phyloP scores from a whole-genome alignment of 371 early-diverging fungal genomes.

The Syncephalastrum contaminatum region DNA sequence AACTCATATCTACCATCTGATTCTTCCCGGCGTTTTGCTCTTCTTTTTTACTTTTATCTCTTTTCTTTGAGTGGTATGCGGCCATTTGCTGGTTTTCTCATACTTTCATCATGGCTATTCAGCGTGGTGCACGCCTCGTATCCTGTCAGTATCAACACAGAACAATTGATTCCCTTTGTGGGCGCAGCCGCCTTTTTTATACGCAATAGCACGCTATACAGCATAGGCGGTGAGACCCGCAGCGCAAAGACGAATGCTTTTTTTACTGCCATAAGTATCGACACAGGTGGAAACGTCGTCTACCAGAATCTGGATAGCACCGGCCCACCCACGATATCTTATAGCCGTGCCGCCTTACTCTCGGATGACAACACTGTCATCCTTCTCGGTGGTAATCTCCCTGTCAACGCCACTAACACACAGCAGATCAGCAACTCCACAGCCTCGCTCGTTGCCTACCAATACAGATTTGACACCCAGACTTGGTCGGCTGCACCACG shows the following conservation, averaged over 20 bases:
- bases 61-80: too few species aligned
- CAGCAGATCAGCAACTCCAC: neutral
- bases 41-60: too few species aligned
- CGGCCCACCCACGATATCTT: too few species aligned
- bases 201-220: slow-evolving; percentile 6
- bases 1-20: too few species aligned
- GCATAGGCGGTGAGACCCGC: slow-evolving; percentile 13
- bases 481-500: slow-evolving; percentile 8
- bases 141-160: neutral
- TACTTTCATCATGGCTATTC: too few species aligned
- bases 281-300: neutral
- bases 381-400: slow-evolving; percentile 5
- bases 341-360: slow-evolving; percentile 6
- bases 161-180: slow-evolving; percentile 2
- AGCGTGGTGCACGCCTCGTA: neutral
- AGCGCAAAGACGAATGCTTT: neutral
- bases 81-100: too few species aligned
- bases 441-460: neutral
- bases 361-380: slow-evolving; percentile 12
- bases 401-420: neutral
- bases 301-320: neutral
- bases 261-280: slow-evolving; percentile 8
- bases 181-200: slow-evolving; percentile 6
- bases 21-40: too few species aligned
- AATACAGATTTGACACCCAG: slow-evolving; percentile 11